Base-by-base conservation (phyloP, 371 early-diverging fungal species). In the Haplosporangium sp. region DNA sequence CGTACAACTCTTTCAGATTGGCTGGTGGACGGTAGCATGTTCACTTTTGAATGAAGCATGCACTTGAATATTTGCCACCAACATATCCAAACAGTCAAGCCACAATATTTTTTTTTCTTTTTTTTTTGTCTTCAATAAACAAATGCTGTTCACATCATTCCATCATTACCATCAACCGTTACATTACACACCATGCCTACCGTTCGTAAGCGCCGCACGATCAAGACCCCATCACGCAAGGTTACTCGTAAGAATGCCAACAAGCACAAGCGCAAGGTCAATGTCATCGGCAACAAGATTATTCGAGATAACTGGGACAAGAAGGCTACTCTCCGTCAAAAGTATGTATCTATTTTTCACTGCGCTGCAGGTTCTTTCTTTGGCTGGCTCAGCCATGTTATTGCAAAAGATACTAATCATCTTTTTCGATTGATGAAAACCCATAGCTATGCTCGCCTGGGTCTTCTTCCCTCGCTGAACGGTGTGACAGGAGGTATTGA, bases 381-480 rank as follows among this genome's bases (percentile, higher is more conserved):
- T 11, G 18, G 14, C 57, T 21, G 16, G 14, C 7, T 43, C 8
- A 23, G 14, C 9, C 6, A 40, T 46, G 5, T 59, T 43, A 7
- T 3, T 37, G 8, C 7, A 36, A 8, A 12, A 20, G 29, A 38
- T 20, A 11, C 62, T 62, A 13, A 62, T 13, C 6, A 9, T n/a
- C 59, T 3, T 41, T 52, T 62, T 66, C 21, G 16, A 6, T 52
- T 69, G 0, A 13, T 5, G n/a, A 9, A 18, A 48, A 23, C n/a
- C 0, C 37, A 14, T 80, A 89, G 89, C 66, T 91, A 91, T 63
- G 83, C 80, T 56, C 86, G 86, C 41, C 74, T 94, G 40, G 98
- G 98, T 16, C 84, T 97, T 16, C 76, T 93, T 47, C 85, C 94
- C 0, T 79, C 86, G 5, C 75, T 97, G 59, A 95, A 96, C 81